A percentile compares a stretch with the other conserved stretches of the same genome.
These are phyloP conservation scores for Aspergillus diversus DNA, from an alignment of 495 filamentous ascomycete genomes.

Conservation along the genomic window DNA sequence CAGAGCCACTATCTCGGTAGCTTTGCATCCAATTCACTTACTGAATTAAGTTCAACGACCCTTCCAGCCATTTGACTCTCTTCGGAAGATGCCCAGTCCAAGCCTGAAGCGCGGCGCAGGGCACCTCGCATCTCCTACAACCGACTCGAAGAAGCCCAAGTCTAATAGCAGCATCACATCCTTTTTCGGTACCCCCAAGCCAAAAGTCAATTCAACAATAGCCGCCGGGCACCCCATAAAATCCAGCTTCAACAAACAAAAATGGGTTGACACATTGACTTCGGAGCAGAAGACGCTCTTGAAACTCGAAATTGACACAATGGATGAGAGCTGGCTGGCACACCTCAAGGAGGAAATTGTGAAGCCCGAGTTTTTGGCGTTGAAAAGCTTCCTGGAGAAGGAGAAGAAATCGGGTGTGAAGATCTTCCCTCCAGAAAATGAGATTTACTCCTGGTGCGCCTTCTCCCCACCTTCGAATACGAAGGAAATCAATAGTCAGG, in stretches of 20 bases:
- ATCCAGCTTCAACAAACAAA: conserved; percentile 79
- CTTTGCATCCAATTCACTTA: too few species aligned
- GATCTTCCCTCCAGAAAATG: conserved; percentile 81
- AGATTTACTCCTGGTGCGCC: conserved; percentile 91
- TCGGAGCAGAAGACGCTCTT: conserved; percentile 81
- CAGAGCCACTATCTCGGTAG: too few species aligned
- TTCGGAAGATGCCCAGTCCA: conserved; percentile 32
- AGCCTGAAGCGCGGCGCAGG: conserved; percentile 42
- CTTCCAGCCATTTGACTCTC: too few species aligned
- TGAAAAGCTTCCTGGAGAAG: conserved; percentile 84
- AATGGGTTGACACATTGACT: conserved; percentile 80
- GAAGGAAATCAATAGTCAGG: background rate
- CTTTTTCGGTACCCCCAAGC: conserved; percentile 63
- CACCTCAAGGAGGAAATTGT: conserved; percentile 82
- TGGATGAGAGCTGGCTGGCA: conserved; percentile 88
- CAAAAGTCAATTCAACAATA: conserved; percentile 34
- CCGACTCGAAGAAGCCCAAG: conserved; percentile 67
- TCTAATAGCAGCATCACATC: conserved; percentile 64
- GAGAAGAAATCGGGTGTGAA: conserved; percentile 74
- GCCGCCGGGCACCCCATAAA: conserved; percentile 31
- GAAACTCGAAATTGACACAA: conserved; percentile 84
- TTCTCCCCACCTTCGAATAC: background rate
- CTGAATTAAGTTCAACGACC: too few species aligned
- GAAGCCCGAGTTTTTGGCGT: conserved; percentile 74
- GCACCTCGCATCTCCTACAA: conserved; percentile 30